These are phyloP conservation scores for Serendipita sp. DNA, from an alignment of 768 basidiomycete genomes.

Conservation along the genomic window DNA sequence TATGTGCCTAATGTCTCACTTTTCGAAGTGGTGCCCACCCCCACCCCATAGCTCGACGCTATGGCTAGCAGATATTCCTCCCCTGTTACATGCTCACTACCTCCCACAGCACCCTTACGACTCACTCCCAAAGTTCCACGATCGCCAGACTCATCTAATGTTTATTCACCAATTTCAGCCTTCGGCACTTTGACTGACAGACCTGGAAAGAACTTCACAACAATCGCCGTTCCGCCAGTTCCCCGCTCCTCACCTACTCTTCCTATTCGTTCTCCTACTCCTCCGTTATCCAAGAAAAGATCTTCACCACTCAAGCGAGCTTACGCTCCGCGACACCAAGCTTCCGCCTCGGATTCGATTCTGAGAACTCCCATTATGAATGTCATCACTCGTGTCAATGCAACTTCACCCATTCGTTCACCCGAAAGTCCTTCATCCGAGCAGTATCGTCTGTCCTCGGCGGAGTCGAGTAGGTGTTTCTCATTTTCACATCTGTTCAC, in stretches of 20 bases:
- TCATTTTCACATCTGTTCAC: neutral
- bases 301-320: neutral
- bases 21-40: no score
- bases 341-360: no score
- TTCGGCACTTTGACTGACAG: no score
- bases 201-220: no score
- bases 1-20: no score
- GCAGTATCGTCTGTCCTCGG: neutral
- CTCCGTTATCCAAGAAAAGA: neutral
- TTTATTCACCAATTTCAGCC: neutral
- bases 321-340: neutral
- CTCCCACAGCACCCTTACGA: neutral
- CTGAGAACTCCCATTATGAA: no score
- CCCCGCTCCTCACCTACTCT: no score
- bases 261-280: neutral
- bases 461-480: neutral
- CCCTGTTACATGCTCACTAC: neutral
- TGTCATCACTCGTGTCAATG: neutral
- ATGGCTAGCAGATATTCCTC: neutral
- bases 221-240: no score
- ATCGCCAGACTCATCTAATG: neutral
- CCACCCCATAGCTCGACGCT: constrained; percentile 1
- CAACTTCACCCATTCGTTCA: neutral
- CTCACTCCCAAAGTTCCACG: neutral
- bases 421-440: neutral